Conservation (phyloP, 1,284 basidiomycete genomes). For the Gymnopus androsaceus region DNA sequence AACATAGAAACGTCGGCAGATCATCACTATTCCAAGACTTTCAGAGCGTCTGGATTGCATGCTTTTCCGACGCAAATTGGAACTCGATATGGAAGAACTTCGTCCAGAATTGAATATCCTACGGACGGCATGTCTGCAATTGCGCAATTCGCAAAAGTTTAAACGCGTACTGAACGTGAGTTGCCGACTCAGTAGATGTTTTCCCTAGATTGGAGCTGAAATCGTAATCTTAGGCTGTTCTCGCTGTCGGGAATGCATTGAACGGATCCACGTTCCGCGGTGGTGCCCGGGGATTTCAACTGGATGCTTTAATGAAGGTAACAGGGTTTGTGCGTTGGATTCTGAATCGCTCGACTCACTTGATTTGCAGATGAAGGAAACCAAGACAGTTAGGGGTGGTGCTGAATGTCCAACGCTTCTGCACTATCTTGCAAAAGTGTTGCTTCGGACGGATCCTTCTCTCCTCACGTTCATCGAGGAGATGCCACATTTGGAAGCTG, state of each 20-base stretch:
- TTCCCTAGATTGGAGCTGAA: background rate
- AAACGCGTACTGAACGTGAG: constrained; percentile 70
- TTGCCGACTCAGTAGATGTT: background rate
- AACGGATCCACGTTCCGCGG: constrained; percentile 86
- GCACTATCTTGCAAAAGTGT: constrained; percentile 79
- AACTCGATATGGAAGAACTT: constrained; percentile 82
- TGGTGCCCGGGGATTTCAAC: constrained; percentile 79
- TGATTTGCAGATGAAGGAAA: constrained; percentile 72
- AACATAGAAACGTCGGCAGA: constrained; percentile 43
- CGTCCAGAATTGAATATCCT: constrained; percentile 80
- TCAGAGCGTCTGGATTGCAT: constrained; percentile 76
- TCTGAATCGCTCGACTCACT: background rate
- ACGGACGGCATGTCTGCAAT: constrained; percentile 72
- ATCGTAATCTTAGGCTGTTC: constrained; percentile 57
- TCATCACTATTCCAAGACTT: constrained; percentile 78
- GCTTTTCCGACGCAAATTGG: constrained; percentile 80
- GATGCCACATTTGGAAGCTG: constrained; percentile 79
- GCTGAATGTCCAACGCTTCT: constrained; percentile 81
- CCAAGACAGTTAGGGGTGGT: constrained; percentile 70
- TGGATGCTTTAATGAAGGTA: constrained; percentile 83
- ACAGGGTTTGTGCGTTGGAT: background rate
- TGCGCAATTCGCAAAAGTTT: constrained; percentile 71
- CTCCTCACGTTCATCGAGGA: constrained; percentile 81
- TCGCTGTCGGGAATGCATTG: constrained; percentile 80
- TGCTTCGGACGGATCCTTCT: constrained; percentile 70